These are phyloP conservation scores for Pneumocystis oryctolagi DNA, from an alignment of 1,139 yeast species.

Conservation along the genomic window DNA sequence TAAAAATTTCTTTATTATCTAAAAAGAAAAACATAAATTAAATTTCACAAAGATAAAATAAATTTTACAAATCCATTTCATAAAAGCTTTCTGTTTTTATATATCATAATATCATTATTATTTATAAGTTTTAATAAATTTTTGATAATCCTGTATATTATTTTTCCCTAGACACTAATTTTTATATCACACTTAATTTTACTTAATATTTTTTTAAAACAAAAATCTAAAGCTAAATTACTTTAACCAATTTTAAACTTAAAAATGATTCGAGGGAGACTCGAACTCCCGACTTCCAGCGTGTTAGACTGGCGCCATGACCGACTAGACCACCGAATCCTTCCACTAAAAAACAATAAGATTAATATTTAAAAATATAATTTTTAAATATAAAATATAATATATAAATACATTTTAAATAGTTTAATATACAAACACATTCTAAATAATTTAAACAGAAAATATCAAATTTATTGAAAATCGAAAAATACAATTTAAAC, in stretches of 20 bases:
- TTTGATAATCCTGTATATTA: background rate
- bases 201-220: background rate
- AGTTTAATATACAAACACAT: background rate
- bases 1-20: background rate
- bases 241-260: too few relatives aligned
- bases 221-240: too few relatives aligned
- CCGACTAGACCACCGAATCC: conserved; percentile 86
- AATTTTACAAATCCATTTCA: background rate
- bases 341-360: background rate
- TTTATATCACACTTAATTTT: too few relatives aligned
- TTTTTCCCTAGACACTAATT: too few relatives aligned
- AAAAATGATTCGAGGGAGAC: conserved; percentile 78
- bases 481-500: too few relatives aligned
- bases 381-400: background rate
- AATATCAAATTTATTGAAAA: too few relatives aligned
- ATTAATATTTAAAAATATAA: background rate
- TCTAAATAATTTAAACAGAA: background rate
- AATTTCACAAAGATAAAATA: background rate
- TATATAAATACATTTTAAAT: background rate
- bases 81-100: background rate
- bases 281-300: conserved; percentile 99
- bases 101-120: background rate
- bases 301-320: conserved; percentile 97
- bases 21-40: background rate
- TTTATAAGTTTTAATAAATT: background rate